Percentiles rank a stretch among this genome's conserved stretches.
Evolutionary conservation across 139 green algal species (phyloP).

Genomic region (Closterium sp.): DNA sequence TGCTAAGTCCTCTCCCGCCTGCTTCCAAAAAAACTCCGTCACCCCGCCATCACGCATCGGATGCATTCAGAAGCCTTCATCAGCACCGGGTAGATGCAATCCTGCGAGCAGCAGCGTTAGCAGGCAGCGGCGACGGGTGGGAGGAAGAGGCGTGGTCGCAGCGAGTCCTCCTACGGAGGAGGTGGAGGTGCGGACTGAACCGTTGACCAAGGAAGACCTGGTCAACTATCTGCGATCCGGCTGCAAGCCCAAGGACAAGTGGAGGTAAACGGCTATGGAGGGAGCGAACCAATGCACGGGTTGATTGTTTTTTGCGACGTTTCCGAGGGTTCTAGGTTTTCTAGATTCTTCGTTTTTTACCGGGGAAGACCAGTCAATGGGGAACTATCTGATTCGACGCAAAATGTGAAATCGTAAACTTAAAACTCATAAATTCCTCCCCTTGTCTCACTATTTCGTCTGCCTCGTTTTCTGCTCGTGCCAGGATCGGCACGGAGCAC

Average conservation of each 20-base stretch:
- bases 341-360: too few relatives aligned
- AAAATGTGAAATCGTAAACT: too few relatives aligned
- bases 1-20: background rate
- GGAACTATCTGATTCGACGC: too few relatives aligned
- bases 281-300: too few relatives aligned
- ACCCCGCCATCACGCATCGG: background rate
- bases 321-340: background rate
- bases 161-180: constrained; percentile 19
- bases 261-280: background rate
- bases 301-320: too few relatives aligned
- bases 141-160: background rate
- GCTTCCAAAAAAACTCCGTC: background rate
- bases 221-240: constrained; percentile 75
- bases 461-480: background rate
- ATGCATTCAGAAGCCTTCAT: background rate
- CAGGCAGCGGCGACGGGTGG: constrained; percentile 1
- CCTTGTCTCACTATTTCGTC: background rate
- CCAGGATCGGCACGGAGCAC: constrained; percentile 97
- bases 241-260: constrained; percentile 71
- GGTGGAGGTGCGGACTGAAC: background rate
- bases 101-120: background rate
- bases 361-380: too few relatives aligned
- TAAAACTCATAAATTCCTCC: too few relatives aligned
- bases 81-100: background rate
- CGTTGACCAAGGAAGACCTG: constrained; percentile 66